phyloP scores from a whole-genome alignment of 176 grass and related monocot species.

The sorghum (Sorghum bicolor) region DNA sequence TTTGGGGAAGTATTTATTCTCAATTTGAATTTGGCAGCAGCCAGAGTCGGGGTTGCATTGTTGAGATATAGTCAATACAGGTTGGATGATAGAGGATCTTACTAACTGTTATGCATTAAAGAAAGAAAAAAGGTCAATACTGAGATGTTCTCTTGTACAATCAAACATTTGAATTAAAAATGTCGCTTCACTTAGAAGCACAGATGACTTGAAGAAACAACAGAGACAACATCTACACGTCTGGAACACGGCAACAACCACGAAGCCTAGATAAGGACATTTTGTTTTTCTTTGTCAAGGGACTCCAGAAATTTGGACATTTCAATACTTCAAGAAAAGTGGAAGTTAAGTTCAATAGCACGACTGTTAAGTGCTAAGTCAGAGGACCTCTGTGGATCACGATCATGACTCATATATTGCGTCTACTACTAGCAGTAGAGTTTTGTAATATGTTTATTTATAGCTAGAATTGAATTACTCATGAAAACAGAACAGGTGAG shows the following conservation, averaged over 20 bases:
- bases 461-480: background rate
- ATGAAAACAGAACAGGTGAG: background rate
- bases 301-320: conserved; percentile 13
- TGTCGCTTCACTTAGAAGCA: conserved; percentile 40
- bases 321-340: background rate
- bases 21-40: background rate
- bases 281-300: conserved; percentile 14
- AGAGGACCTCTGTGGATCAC: background rate
- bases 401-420: background rate
- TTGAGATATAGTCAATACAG: background rate
- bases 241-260: conserved; percentile 34
- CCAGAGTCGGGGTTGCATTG: background rate
- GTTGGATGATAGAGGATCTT: background rate
- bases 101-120: conserved; percentile 12
- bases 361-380: conserved; percentile 1
- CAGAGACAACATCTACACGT: conserved; percentile 34
- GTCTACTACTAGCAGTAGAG: background rate
- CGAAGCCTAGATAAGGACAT: conserved; percentile 18
- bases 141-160: conserved; percentile 13
- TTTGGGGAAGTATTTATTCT: background rate
- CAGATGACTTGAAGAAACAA: conserved; percentile 36
- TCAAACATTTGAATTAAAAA: conserved; percentile 9
- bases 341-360: conserved; percentile 12
- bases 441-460: background rate
- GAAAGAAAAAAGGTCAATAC: conserved; percentile 1